A percentile compares a stretch with the other conserved stretches of the same genome.
These are phyloP conservation scores for Fusarium odoratissimum DNA, from an alignment of 2,329 filamentous ascomycete species.

Conservation along the genomic window DNA sequence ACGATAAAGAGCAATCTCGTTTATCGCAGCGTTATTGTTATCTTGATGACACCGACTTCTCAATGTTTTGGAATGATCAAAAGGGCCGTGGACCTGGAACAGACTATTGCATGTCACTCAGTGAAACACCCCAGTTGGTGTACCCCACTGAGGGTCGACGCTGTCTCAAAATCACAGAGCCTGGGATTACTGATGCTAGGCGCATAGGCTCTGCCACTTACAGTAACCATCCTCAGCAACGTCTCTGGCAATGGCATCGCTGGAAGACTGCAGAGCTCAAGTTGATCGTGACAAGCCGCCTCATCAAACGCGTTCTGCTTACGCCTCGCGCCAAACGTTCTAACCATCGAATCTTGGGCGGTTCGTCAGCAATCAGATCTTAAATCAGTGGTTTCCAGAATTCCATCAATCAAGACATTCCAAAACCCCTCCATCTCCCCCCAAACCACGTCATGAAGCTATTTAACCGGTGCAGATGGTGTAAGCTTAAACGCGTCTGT, in stretches of 20 bases:
- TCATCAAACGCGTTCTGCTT: not conserved
- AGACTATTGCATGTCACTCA: not conserved
- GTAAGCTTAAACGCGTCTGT: slow-evolving; percentile 5
- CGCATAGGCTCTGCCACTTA: too few relatives aligned
- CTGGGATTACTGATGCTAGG: too few relatives aligned
- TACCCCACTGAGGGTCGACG: not conserved
- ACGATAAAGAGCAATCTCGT: not conserved
- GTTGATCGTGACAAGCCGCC: fast-evolving
- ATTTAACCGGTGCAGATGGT: not conserved
- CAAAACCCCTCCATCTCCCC: not conserved
- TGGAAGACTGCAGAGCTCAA: not conserved
- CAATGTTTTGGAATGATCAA: fast-evolving
- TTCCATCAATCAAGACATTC: slow-evolving; percentile 9
- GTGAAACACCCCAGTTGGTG: not conserved
- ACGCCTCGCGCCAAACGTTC: not conserved
- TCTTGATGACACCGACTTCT: fast-evolving
- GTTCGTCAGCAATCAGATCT: not conserved
- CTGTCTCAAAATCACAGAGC: not conserved
- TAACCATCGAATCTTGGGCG: not conserved
- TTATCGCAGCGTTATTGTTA: too few relatives aligned
- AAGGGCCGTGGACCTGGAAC: not conserved
- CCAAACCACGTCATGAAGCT: not conserved
- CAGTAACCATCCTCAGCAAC: too few relatives aligned
- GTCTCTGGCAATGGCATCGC: not conserved
- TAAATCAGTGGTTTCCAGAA: fast-evolving